phyloP scores from a whole-genome alignment of 2,329 filamentous ascomycete genomes.

The Colletotrichum lindemuthianum region DNA sequence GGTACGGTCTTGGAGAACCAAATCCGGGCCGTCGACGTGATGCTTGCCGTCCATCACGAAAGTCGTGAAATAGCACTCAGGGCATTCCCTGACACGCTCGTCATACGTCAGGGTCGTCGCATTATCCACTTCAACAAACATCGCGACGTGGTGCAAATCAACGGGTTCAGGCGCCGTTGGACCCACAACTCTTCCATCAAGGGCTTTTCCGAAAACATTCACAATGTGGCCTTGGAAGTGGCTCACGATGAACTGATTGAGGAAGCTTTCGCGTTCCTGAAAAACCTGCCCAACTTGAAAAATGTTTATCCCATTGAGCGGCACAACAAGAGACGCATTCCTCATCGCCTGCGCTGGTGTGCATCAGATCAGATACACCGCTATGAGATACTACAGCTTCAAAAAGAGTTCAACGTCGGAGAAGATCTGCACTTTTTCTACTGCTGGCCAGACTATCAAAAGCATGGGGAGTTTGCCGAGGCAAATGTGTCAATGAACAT shows the following conservation, averaged over 20 bases:
- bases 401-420: slow-evolving; percentile 39
- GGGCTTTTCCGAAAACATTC: slow-evolving; percentile 43
- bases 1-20: slow-evolving; percentile 34
- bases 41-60: slow-evolving; percentile 48
- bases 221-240: slow-evolving; percentile 41
- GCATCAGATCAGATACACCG: slow-evolving; percentile 43
- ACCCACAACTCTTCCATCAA: slow-evolving; percentile 37
- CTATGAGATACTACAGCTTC: slow-evolving; percentile 42
- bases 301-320: slow-evolving; percentile 41
- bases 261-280: background rate
- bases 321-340: slow-evolving; percentile 22
- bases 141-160: slow-evolving; percentile 43
- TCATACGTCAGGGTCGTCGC: slow-evolving; percentile 42
- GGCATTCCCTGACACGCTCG: slow-evolving; percentile 46
- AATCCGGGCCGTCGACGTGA: slow-evolving; percentile 37
- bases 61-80: slow-evolving; percentile 47
- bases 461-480: slow-evolving; percentile 43
- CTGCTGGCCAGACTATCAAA: slow-evolving; percentile 48
- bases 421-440: slow-evolving; percentile 41
- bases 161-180: slow-evolving; percentile 11
- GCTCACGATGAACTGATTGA: background rate
- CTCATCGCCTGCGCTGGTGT: slow-evolving; percentile 44
- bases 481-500: too few species aligned
- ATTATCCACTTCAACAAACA: slow-evolving; percentile 44
- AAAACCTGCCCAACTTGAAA: slow-evolving; percentile 41